Base-by-base conservation (phyloP, 257 asterid genomes). In the Lavandula angustifolia region DNA sequence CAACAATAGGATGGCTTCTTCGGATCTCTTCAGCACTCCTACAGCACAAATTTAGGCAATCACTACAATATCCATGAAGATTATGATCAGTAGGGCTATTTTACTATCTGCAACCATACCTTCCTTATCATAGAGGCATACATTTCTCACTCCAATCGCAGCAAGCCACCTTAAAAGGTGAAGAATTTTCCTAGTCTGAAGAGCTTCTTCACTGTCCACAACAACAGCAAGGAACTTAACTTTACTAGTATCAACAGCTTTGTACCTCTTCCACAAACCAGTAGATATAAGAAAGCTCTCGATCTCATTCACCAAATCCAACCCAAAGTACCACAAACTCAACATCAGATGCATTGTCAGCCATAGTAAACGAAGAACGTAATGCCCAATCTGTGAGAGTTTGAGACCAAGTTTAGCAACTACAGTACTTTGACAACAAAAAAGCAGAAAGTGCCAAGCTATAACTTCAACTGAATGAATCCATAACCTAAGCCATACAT, bases 191-290 rank as follows among this genome's bases (percentile, higher is more conserved):
- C 75, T 40, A 52, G 86, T 83, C 27, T 84, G 67, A 31, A 74
- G 72, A 49, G 95, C 92, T 85, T 92, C 96, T 67, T 81, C 89
- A 46, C 97, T 84, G 72, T 89, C 97, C 43, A 92, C 77, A 75
- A 83, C 97, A 77, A 92, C 70, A 10, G 95, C 97, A 62, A 92
- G 87, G 79, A 77, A 87, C 63, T 65, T 64, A 54, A 89, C 90
- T 74, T 82, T 92, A 75, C 83, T 74, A 72, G 80, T 64, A 64
- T 89, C 81, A 58, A 89, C 66, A 47, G 62, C 32, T 69, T 47
- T 69, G 65, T 85, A 92, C 54, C 72, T 80, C 82, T 74, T 73
- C 38, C 77, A 64, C 41, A 78, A 59, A 40, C 91, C 87, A 50
- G 76, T 64, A 29, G 95, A 80, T 60, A 92, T 89, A 16, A 87